Percentiles rank a stretch among this genome's conserved stretches.
phyloP scores from a whole-genome alignment of 192 early-diverging fungal genomes.

The Rhizophagus sp. region DNA sequence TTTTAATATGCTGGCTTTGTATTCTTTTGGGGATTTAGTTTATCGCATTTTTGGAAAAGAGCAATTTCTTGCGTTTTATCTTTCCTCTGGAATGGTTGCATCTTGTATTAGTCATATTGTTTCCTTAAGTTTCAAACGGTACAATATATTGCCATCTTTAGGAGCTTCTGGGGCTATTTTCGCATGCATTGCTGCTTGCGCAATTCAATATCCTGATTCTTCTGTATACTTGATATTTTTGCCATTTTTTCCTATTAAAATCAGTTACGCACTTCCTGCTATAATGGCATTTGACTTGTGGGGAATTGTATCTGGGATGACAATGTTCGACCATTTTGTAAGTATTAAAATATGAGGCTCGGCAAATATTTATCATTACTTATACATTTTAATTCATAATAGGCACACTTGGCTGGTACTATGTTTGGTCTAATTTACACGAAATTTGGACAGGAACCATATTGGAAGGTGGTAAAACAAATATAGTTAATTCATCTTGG shows the following conservation, averaged over 20 bases:
- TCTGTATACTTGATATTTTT: constrained; percentile 64
- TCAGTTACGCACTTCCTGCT: constrained; percentile 65
- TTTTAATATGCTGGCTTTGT: constrained; percentile 81
- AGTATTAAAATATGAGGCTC: constrained; percentile 32
- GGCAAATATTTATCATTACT: not conserved
- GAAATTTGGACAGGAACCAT: constrained; percentile 46
- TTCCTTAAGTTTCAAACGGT: constrained; percentile 44
- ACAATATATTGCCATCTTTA: constrained; percentile 60
- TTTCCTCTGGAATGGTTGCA: constrained; percentile 67
- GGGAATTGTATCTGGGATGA: constrained; percentile 75
- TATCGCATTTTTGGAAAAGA: constrained; percentile 57
- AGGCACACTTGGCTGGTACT: constrained; percentile 72
- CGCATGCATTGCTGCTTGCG: constrained; percentile 62
- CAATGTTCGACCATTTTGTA: constrained; percentile 75
- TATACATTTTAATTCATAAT: constrained; percentile 1
- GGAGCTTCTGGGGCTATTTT: constrained; percentile 87
- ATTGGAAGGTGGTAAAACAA: constrained; percentile 34
- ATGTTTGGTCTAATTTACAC: constrained; percentile 60
- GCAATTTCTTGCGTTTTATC: constrained; percentile 80
- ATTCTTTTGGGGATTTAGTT: constrained; percentile 60
- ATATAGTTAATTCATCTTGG: not conserved
- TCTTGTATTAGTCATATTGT: constrained; percentile 67
- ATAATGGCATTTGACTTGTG: constrained; percentile 71
- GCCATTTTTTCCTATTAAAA: constrained; percentile 51
- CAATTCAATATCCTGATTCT: constrained; percentile 58